Conservation (phyloP, 306 rosid species). For the Ormosia emarginata region DNA sequence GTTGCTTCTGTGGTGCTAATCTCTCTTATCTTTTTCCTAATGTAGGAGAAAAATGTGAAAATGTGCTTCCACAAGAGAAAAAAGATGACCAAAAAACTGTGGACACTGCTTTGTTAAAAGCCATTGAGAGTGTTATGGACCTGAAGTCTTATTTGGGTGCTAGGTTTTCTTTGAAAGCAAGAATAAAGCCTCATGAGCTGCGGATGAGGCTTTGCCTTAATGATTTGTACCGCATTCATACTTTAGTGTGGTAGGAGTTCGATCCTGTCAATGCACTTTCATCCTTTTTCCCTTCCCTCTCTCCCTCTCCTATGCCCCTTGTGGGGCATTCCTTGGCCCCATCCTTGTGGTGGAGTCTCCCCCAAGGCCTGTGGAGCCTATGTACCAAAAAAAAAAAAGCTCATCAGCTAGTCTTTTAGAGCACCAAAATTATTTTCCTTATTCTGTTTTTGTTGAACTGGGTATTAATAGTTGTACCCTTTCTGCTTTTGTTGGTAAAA, state of each 20-base stretch:
- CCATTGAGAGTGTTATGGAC: conserved; percentile 57
- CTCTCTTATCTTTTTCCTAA: background rate
- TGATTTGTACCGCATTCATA: too few relatives aligned
- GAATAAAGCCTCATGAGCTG: conserved; percentile 84
- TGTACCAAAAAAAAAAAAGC: too few relatives aligned
- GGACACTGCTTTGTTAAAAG: conserved; percentile 53
- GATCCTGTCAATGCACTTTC: too few relatives aligned
- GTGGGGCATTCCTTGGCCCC: too few relatives aligned
- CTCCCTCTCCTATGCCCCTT: too few relatives aligned
- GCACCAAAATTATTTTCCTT: background rate
- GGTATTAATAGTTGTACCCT: conserved; percentile 1
- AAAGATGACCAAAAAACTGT: conserved; percentile 70
- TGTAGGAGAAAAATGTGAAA: conserved; percentile 44
- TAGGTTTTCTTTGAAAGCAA: conserved; percentile 66
- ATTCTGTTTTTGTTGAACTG: conserved; percentile 10
- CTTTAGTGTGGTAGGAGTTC: too few relatives aligned
- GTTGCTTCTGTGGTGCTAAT: background rate
- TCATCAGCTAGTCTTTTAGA: conserved; percentile 63
- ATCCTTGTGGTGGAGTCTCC: too few relatives aligned
- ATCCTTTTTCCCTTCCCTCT: too few relatives aligned
- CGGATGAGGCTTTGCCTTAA: too few relatives aligned
- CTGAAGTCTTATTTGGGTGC: conserved; percentile 66
- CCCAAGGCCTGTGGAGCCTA: too few relatives aligned
- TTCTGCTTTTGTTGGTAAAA: background rate
- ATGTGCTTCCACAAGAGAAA: conserved; percentile 57